Conservation (phyloP, 1,139 yeast species). For the Lodderomyces oxycetoniae region DNA sequence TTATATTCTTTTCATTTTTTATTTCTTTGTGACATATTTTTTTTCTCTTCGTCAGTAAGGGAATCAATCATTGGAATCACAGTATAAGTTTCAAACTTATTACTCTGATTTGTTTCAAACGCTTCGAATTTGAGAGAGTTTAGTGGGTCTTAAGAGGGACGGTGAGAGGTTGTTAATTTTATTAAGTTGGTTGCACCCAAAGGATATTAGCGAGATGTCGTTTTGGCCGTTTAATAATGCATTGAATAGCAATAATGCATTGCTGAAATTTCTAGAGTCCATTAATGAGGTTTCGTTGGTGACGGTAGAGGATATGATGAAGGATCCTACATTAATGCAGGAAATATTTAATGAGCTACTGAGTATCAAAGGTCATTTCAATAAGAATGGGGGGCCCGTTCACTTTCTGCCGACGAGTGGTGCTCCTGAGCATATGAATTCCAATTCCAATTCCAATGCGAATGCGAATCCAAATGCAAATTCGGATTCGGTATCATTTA, state of each 20-base stretch:
- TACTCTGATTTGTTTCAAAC: too few species aligned
- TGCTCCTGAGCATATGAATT: slow-evolving; percentile 33
- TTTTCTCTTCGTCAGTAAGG: too few species aligned
- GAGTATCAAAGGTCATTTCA: slow-evolving; percentile 35
- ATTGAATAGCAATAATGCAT: slow-evolving; percentile 35
- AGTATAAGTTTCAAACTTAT: too few species aligned
- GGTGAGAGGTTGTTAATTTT: too few species aligned
- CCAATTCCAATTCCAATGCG: slow-evolving; percentile 1
- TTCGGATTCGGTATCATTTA: slow-evolving; percentile 33
- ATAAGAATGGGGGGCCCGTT: slow-evolving; percentile 15
- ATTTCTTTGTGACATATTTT: too few species aligned
- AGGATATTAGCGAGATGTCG: slow-evolving; percentile 41
- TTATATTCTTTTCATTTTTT: too few species aligned
- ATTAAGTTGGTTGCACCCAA: too few species aligned
- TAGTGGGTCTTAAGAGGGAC: too few species aligned
- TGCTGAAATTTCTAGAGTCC: slow-evolving; percentile 41
- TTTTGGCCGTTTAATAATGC: slow-evolving; percentile 48
- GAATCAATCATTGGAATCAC: too few species aligned
- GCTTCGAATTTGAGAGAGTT: too few species aligned
- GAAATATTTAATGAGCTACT: slow-evolving; percentile 41
- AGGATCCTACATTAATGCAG: slow-evolving; percentile 34
- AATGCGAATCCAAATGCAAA: slow-evolving; percentile 9
- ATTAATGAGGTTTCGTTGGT: slow-evolving; percentile 32
- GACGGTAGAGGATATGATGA: slow-evolving; percentile 32
- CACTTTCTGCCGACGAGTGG: slow-evolving; percentile 13